phyloP scores from a whole-genome alignment of 148 eudicot species.

The Polygonum aviculare region DNA sequence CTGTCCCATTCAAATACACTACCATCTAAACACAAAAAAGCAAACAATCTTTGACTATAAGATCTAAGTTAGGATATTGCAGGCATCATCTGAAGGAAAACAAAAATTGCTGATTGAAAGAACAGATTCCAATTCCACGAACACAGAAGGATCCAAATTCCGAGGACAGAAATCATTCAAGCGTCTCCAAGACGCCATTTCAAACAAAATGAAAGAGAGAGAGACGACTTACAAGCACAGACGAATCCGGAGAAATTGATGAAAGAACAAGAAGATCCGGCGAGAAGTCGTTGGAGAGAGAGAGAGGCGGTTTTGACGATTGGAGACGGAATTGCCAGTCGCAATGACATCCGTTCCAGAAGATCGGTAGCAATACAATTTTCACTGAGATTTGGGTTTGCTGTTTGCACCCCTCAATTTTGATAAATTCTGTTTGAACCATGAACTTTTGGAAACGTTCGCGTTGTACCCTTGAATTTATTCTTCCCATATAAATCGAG shows the following conservation, averaged over 20 bases:
- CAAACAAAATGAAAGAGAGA: not conserved
- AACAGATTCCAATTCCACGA: not conserved
- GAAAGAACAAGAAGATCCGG: not conserved
- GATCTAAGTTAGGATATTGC: not conserved
- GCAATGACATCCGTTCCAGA: not conserved
- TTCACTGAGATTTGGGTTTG: too few relatives aligned
- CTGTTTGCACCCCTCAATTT: too few relatives aligned
- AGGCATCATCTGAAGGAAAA: not conserved
- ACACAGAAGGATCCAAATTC: not conserved
- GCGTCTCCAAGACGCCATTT: not conserved
- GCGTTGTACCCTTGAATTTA: too few relatives aligned
- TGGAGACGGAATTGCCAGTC: not conserved
- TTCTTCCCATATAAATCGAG: not conserved
- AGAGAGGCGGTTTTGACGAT: not conserved
- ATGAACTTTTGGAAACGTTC: too few relatives aligned
- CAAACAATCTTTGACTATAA: not conserved
- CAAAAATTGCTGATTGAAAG: not conserved
- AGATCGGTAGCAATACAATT: not conserved
- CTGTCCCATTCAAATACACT: not conserved
- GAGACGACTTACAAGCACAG: not conserved
- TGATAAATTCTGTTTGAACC: too few relatives aligned
- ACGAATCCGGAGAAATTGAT: not conserved
- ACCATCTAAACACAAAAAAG: not conserved
- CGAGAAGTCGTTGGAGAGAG: not conserved
- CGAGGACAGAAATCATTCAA: not conserved